Percentiles rank a stretch among this genome's conserved stretches.
Conservation (phyloP, 352 stramenopile species). For the Phytophthora ramorum region DNA sequence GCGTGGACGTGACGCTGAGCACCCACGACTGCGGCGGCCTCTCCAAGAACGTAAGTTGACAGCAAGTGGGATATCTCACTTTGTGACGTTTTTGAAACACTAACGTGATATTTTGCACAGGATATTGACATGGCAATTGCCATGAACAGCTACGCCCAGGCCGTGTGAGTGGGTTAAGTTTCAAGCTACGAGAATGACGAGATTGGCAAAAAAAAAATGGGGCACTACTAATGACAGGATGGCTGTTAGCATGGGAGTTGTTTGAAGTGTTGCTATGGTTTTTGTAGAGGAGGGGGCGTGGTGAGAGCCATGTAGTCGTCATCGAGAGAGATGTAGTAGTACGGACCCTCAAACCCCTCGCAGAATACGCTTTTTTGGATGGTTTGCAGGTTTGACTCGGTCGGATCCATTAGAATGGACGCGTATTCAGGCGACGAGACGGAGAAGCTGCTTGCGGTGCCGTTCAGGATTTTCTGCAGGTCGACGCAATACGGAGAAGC, state of each 20-base stretch:
- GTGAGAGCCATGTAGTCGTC: conserved; percentile 22
- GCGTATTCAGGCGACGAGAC: conserved; percentile 1
- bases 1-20: conserved; percentile 95
- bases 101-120: conserved; percentile 24
- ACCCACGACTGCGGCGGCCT: conserved; percentile 96
- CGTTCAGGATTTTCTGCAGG: conserved; percentile 13
- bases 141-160: conserved; percentile 74
- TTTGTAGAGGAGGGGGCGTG: not conserved
- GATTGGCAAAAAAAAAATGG: not conserved
- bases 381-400: conserved; percentile 1
- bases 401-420: conserved; percentile 18
- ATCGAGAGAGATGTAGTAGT: conserved; percentile 10
- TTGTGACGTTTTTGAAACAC: not conserved
- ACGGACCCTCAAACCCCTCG: not conserved
- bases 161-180: conserved; percentile 13
- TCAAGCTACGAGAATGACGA: not conserved
- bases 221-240: not conserved
- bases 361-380: conserved; percentile 2
- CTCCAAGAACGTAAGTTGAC: conserved; percentile 80
- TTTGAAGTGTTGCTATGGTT: not conserved
- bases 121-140: conserved; percentile 74
- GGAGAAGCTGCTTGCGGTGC: not conserved
- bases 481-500: conserved; percentile 12
- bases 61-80: not conserved
- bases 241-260: not conserved